Base-by-base conservation (phyloP, 129 eudicot species). In the Artemisia tridentata region DNA sequence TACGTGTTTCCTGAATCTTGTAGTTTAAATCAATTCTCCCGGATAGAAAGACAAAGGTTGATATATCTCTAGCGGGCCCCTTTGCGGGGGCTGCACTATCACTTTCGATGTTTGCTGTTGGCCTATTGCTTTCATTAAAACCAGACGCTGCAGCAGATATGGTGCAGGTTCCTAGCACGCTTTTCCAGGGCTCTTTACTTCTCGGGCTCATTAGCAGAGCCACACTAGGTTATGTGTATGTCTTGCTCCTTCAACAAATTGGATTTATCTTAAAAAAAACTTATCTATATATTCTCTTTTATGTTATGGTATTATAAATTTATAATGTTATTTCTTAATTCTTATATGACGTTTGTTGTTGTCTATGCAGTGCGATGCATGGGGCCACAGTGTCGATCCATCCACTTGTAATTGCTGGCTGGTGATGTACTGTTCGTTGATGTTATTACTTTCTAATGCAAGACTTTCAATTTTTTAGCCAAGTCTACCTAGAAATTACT, bases 381-480 rank as follows among this genome's bases (percentile, higher is more conserved):
- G 97, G 96, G 46, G 85, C 96, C 65, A 81, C 91, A 17, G 93
- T 95, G 61, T 69, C 96, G 19, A 88, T 95, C 61, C 99, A 95
- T 80, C 99, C 99, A 21, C 89, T 95, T 74, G 99, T 95, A 66
- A 88, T 95, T 55, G 97, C 95, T 80, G 99, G 97, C 97, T 90
- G 97, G 99, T 95, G 79, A 86, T 75, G 72, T 79, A 72, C 76
- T 80, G 68, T 80, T 74, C 65, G 63, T 68, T 63, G 67, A 67
- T 68, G 41, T 70, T 67, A 62, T 68, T 63, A 7, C 54, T 52
- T 31, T 72, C 16, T 65, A 13, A 17, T 73, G 15, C 48, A 74
- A 43, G 58, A 27, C 68, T 67, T 73, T 63, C 67, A 31, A 34
- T 5, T 63, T 31, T 3, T 38, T 15, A 19, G 16, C 34, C 19